Base-by-base conservation (phyloP, 225 moss, liverwort and hornwort species). In the Marchantia polymorpha region DNA sequence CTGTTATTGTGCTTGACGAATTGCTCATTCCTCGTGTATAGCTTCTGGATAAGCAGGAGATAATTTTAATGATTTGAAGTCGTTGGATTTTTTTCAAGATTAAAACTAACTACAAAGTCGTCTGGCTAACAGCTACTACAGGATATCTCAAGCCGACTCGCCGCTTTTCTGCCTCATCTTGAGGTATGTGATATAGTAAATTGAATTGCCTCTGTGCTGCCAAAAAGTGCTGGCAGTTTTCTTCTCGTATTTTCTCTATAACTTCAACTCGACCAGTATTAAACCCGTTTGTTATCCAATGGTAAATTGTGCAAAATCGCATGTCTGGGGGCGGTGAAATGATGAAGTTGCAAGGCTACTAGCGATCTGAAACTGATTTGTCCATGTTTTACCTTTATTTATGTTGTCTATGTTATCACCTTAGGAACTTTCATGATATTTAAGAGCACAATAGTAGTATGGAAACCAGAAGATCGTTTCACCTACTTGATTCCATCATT, bases 81-180 rank as follows among this genome's bases (percentile, higher is more conserved):
- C 71, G 20, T 27, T 69, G 50, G 50, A 19, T 12, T 1, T 27
- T 11, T 27, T 50, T 23, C 54, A 56, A 61, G 23, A 58, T 58
- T 7, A 0, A 23, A 58, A 9, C 26, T 65, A 74, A 29, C n/a
- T 16, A 66, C 58, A 48, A 17, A 7, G 0, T 8, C 3, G 12
- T 63, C 5, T 76, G 69, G 63, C 15, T 31, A 78, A 85, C 91
- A 96, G 96, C 96, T 96, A 74, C 89, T 96, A 77, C 96, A 94
- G 87, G 96, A 94, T 66, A 89, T 96, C 78, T 87, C 93, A 49
- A 74, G 83, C 78, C 89, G 91, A 31, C 87, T 96, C 64, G 88
- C 90, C 47, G 88, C 90, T 31, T 91, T 96, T 81, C 76, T 96
- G 72, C 84, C 89, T 61, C 96, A 96, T 48, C 85, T 96, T 23